phyloP scores from a whole-genome alignment of 306 rosid genomes.

The Acacia acuminata region DNA sequence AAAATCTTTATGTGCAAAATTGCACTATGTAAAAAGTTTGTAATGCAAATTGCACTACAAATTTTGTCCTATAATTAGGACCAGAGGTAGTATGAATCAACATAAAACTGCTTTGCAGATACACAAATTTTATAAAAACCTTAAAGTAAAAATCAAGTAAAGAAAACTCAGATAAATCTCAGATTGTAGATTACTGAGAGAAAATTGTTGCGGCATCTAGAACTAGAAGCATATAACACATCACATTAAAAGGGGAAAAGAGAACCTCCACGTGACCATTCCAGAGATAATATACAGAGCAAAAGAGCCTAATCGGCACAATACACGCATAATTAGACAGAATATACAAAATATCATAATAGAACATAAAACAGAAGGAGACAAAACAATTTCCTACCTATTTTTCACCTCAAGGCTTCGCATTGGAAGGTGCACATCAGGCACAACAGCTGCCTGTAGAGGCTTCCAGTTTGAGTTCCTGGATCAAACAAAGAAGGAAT shows the following conservation, averaged over 20 bases:
- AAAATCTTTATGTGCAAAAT: background rate
- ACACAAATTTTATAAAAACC: background rate
- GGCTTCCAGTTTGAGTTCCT: conserved; percentile 64
- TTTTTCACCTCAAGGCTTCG: conserved; percentile 88
- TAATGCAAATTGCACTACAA: too few species aligned
- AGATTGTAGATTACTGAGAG: background rate
- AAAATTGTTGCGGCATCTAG: background rate
- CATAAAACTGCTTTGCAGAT: background rate
- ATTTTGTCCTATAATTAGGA: too few species aligned
- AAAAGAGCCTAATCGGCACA: conserved; percentile 28
- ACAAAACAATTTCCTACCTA: conserved; percentile 48
- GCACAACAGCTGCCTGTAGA: conserved; percentile 63
- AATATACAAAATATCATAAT: background rate
- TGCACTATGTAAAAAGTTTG: background rate
- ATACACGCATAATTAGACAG: background rate
- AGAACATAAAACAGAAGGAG: conserved; percentile 12
- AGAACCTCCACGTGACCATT: background rate
- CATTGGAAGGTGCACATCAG: conserved; percentile 88
- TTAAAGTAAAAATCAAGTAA: background rate
- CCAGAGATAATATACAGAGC: conserved; percentile 14
- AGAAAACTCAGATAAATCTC: background rate
- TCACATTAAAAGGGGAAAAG: conserved; percentile 1
- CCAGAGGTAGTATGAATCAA: too few species aligned
- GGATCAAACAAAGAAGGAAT: conserved; percentile 32
- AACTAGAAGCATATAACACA: background rate